These are phyloP conservation scores for Fusarium tupiense DNA, from an alignment of 2,329 filamentous ascomycete genomes.

Conservation along the genomic window DNA sequence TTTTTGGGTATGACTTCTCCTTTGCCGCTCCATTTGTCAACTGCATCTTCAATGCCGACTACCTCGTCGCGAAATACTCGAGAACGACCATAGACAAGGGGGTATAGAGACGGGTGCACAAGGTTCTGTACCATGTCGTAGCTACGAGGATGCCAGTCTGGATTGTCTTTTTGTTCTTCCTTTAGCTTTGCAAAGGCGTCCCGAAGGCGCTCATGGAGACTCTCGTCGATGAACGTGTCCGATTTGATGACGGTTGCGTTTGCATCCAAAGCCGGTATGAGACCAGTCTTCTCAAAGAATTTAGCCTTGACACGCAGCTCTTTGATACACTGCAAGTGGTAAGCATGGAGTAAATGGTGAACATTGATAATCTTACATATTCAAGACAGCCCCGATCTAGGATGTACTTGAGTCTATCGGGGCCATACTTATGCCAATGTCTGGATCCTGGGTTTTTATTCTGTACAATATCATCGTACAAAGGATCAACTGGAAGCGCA, in stretches of 20 bases:
- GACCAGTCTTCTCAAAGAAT: conserved; percentile 49
- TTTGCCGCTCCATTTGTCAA: conserved; percentile 35
- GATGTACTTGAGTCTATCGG: conserved; percentile 8
- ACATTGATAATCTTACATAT: conserved; percentile 10
- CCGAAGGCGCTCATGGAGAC: conserved; percentile 15
- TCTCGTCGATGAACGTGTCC: conserved; percentile 19
- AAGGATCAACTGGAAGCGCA: not conserved
- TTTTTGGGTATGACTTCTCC: conserved; percentile 28
- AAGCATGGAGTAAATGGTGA: not conserved
- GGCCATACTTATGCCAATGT: accelerated
- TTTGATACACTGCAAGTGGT: conserved; percentile 19
- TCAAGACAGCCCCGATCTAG: conserved; percentile 24
- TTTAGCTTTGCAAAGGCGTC: conserved; percentile 28
- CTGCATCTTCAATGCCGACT: conserved; percentile 37
- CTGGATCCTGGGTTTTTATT: not conserved
- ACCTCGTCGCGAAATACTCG: conserved; percentile 49
- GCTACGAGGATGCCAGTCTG: conserved; percentile 26
- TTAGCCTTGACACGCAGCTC: conserved; percentile 60
- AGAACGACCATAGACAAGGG: conserved; percentile 37
- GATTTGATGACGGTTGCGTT: conserved; percentile 36
- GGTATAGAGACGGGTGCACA: conserved; percentile 31
- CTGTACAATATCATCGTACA: conserved; percentile 13
- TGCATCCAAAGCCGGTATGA: conserved; percentile 47
- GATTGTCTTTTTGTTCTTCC: conserved; percentile 25
- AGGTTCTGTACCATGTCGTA: conserved; percentile 15